Conservation (phyloP, 1,139 yeast genomes). For the Hemisphaericaspora lyxosophila region DNA sequence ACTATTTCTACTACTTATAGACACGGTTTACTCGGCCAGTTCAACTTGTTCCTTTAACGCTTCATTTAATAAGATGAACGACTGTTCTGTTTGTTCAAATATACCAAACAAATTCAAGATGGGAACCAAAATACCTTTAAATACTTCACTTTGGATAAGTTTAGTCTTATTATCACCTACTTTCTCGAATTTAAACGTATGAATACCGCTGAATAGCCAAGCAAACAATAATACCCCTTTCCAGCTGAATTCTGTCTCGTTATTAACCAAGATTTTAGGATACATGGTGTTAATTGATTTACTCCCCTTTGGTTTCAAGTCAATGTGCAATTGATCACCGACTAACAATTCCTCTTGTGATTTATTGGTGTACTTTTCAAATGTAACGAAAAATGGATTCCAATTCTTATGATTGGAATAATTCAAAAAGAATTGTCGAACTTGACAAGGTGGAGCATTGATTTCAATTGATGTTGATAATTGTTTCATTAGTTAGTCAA, state of each 20-base stretch:
- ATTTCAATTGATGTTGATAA: slow-evolving; percentile 15
- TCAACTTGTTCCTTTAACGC: slow-evolving; percentile 15
- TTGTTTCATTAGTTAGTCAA: too few species aligned
- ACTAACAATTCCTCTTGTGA: slow-evolving; percentile 7
- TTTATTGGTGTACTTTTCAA: slow-evolving; percentile 14
- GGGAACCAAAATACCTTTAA: slow-evolving; percentile 16
- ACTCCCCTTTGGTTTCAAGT: slow-evolving; percentile 14
- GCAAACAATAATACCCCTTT: slow-evolving; percentile 13
- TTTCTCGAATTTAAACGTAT: slow-evolving; percentile 14
- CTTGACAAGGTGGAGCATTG: slow-evolving; percentile 15
- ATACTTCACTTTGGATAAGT: slow-evolving; percentile 15
- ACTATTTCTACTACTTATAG: too few species aligned
- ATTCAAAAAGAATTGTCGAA: slow-evolving; percentile 13
- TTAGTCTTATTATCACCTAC: slow-evolving; percentile 12
- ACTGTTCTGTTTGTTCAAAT: slow-evolving; percentile 11
- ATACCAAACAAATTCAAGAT: slow-evolving; percentile 12
- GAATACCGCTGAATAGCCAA: slow-evolving; percentile 17
- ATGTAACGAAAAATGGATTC: slow-evolving; percentile 17
- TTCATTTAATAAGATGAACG: slow-evolving; percentile 13
- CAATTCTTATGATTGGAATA: slow-evolving; percentile 14
- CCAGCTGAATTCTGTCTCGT: slow-evolving; percentile 14
- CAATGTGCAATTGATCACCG: slow-evolving; percentile 16
- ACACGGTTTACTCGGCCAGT: slow-evolving; percentile 1
- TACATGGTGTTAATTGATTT: slow-evolving; percentile 13
- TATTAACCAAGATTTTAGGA: slow-evolving; percentile 12